Evolutionary conservation across 2,329 filamentous ascomycete genomes (phyloP), one percentile per base, ranked within the genome.

Genomic region (Sordariomycetes sp.): DNA sequence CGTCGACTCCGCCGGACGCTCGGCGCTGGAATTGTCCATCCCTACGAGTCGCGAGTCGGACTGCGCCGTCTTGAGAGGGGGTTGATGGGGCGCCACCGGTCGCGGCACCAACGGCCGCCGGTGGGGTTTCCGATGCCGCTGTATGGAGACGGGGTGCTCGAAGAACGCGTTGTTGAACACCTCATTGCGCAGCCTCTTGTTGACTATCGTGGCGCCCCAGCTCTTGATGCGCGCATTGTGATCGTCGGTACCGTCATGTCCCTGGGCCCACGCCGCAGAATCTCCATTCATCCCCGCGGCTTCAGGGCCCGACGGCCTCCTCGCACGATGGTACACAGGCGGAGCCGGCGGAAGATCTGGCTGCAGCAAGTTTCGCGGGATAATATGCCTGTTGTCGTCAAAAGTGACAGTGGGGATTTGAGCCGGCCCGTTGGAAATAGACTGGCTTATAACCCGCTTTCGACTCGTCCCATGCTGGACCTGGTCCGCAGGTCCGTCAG

Each of bases 201-300:
- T 97, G 60, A 97, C 89, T 24, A 88, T 92, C 0, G 92, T 97
- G 18, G 91, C 90, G 8, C 93, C 92, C 92, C 93, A 97, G 65
- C 83, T 86, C 63, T 82, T 82, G 8, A 82, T 79, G 22, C 80
- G 75, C 51, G 83, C 77, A 25, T 18, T 46, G 18, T 46, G 40
- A 32, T 82, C 79, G 18, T 14, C 37, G 60, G 86, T 65, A 3
- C 65, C 68, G 4, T 79, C 78, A 24, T 78, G 66, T 24, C 60
- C 54, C 22, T 56, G 64, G n/a, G 54, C 59, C 8, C 53, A 22
- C 18, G 40, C 46, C 18, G 57, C 59, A 24, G 52, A 51, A 6
- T 57, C 53, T 22, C 60, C 56, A 4, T 62, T 54, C 7, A 58
- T 48, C 28, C 64, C 54, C 58, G 48, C 61, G 37, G 62, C 62